Evolutionary conservation across 2,329 filamentous ascomycete species (phyloP), one percentile per base, ranked within the genome.

Genomic region (Atkinsonella texensis): DNA sequence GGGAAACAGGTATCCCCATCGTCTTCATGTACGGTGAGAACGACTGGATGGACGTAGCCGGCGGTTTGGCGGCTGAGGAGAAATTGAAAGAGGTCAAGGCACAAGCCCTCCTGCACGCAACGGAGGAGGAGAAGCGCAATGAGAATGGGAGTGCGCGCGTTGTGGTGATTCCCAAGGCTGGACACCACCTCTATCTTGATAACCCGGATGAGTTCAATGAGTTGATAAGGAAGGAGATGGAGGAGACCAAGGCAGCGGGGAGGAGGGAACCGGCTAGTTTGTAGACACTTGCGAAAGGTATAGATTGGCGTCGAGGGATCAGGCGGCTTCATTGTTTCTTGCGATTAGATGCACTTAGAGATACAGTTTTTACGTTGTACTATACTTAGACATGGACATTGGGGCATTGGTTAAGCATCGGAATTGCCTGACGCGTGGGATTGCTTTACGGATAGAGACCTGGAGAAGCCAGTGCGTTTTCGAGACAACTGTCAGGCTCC

Each of bases 1-100:
- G 64, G 52, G 78, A 81, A 59, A 85, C 77, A 0, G 89, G 90
- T 1, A 74, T 89, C 48, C 91, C 93, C 0, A 74, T 97, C 33
- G 79, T 97, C 9, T 80, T 98, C 64, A 90, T 97, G 86, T 98
- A 98, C 64, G 93, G 93, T 56, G 90, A 97, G 61, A 84, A 93
- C 62, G 93, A 98, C 72, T 98, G 93, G 93, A 98, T 98, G 93
- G 93, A 98, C 58, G 83, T 93, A 9, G 81, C 82, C 0, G 93
- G 90, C 31, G 93, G 93, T 0, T 80, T 83, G 46, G 89, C 86
- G 0, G 83, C 90, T 0, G 80, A 86, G 62, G 80, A 90, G 68
- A 89, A 85, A 65, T 77, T 97, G 12, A 83, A 87, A 54, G 75
- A 83, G 53, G 81, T 84, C 56, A 79, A 78, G 56, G 68, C 70